These are phyloP conservation scores for Eucalyptus erythrocorys DNA, from an alignment of 345 rosid species.

Conservation along the genomic window DNA sequence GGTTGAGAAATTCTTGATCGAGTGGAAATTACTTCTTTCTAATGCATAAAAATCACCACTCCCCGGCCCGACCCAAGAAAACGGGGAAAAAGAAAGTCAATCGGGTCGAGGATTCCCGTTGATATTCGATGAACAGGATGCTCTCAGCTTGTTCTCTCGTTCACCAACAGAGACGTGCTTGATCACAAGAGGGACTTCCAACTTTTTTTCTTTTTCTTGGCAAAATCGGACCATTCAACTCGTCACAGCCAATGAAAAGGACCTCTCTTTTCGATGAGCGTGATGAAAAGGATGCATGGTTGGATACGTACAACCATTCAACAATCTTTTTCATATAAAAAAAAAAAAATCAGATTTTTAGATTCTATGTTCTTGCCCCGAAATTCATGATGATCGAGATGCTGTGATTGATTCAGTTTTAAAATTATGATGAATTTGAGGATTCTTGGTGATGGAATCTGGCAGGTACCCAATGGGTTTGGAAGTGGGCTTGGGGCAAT, in stretches of 20 bases:
- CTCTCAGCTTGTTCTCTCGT: background rate
- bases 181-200: background rate
- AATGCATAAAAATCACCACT: background rate
- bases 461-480: slow-evolving; percentile 89
- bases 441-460: background rate
- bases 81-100: background rate
- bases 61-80: background rate
- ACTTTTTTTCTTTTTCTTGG: no score
- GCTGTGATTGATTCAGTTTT: background rate
- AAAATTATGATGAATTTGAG: background rate
- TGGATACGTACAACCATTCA: background rate
- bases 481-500: slow-evolving; percentile 68
- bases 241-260: no score
- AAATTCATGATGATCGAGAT: background rate
- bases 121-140: background rate
- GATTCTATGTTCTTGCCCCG: background rate
- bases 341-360: background rate
- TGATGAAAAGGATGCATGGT: background rate
- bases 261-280: no score
- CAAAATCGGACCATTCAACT: no score
- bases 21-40: background rate
- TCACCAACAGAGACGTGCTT: background rate
- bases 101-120: background rate
- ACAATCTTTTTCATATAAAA: no score
- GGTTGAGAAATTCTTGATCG: background rate